Percentiles rank a stretch among this genome's conserved stretches.
Conservation (phyloP, 2,329 filamentous ascomycete genomes). For the Penicillium occitanis region DNA sequence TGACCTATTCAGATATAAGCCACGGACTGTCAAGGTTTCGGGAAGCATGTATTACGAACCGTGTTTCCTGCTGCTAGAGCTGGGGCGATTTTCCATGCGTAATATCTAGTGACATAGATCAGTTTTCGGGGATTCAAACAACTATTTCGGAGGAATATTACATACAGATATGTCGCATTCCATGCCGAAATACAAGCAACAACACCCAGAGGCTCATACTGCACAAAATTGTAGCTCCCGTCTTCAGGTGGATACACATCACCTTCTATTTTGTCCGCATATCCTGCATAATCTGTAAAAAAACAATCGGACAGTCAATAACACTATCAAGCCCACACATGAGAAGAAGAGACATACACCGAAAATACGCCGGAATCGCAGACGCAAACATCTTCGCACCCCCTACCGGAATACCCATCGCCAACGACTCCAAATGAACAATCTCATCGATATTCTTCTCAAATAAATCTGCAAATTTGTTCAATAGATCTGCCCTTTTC, state of each 20-base stretch:
- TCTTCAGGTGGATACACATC: slow-evolving; percentile 25
- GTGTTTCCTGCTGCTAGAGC: slow-evolving; percentile 49
- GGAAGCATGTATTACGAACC: neutral
- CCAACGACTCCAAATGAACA: slow-evolving; percentile 46
- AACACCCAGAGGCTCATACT: slow-evolving; percentile 25
- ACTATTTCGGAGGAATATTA: neutral
- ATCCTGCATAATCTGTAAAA: slow-evolving; percentile 15
- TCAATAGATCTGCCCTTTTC: slow-evolving; percentile 43
- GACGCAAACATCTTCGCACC: neutral
- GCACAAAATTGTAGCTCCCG: slow-evolving; percentile 24
- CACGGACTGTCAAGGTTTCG: neutral
- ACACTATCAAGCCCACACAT: neutral
- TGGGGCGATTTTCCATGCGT: slow-evolving; percentile 42
- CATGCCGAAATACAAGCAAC: slow-evolving; percentile 24
- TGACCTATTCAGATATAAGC: slow-evolving; percentile 27
- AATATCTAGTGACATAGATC: neutral
- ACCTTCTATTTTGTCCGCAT: slow-evolving; percentile 60
- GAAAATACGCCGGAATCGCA: slow-evolving; percentile 5
- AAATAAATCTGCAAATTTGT: slow-evolving; percentile 49
- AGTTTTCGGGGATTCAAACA: neutral
- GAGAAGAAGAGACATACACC: neutral
- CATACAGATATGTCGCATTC: slow-evolving; percentile 30
- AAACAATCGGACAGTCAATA: neutral
- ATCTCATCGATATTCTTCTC: slow-evolving; percentile 39
- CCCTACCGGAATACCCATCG: slow-evolving; percentile 45